These are phyloP conservation scores for Scedosporium apiospermum DNA, from an alignment of 2,329 filamentous ascomycete genomes.

Conservation along the genomic window DNA sequence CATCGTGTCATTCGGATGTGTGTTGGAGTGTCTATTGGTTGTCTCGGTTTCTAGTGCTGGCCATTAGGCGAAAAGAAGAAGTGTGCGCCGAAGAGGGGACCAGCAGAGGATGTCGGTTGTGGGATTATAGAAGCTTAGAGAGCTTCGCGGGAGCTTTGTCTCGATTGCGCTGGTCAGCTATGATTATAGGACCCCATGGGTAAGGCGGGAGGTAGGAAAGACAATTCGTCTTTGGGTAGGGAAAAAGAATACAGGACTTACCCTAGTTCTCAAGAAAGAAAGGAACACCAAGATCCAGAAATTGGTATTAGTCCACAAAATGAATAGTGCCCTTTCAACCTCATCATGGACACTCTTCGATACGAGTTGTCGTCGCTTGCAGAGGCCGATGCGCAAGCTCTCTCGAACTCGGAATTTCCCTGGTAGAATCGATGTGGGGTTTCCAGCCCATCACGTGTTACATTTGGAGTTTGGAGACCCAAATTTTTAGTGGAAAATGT, in stretches of 20 bases:
- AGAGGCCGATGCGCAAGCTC: not conserved
- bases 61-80: not conserved
- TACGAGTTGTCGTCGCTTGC: not conserved
- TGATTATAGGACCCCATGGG: too few relatives aligned
- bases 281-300: too few relatives aligned
- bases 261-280: not conserved
- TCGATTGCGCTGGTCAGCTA: too few relatives aligned
- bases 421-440: not conserved
- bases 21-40: not conserved
- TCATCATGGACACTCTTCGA: not conserved
- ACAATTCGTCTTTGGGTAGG: too few relatives aligned
- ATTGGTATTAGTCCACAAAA: too few relatives aligned
- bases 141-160: too few relatives aligned
- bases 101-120: too few relatives aligned
- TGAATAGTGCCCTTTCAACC: not conserved
- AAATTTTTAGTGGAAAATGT: not conserved
- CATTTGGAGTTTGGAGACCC: not conserved
- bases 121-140: too few relatives aligned
- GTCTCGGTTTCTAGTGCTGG: not conserved
- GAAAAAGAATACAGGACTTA: not conserved
- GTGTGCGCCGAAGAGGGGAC: not conserved
- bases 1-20: conserved; percentile 25
- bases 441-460: not conserved
- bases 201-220: too few relatives aligned
- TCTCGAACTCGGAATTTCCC: not conserved